phyloP scores from a whole-genome alignment of 257 asterid genomes.

The Datura wrightii region DNA sequence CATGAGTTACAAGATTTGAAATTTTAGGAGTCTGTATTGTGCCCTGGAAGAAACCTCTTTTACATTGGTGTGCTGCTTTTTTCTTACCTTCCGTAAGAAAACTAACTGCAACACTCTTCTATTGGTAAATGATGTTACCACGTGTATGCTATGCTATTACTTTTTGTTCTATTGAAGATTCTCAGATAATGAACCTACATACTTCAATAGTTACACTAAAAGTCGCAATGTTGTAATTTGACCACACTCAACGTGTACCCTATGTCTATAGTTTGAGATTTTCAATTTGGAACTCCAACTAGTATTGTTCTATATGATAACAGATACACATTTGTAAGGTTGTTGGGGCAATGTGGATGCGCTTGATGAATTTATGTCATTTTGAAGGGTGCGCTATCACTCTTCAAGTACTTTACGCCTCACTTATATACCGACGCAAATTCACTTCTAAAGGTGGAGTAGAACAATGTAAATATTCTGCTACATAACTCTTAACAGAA shows the following conservation, averaged over 20 bases:
- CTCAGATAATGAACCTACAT: not conserved
- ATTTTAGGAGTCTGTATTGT: not conserved
- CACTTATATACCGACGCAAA: not conserved
- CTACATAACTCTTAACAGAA: not conserved
- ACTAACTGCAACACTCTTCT: not conserved
- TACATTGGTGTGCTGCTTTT: not conserved
- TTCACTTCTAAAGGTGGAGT: not conserved
- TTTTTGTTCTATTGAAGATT: slow-evolving; percentile 26
- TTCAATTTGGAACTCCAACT: not conserved
- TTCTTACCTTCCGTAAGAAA: not conserved
- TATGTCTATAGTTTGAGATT: not conserved
- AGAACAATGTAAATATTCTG: not conserved
- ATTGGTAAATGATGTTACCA: not conserved
- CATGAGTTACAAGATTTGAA: slow-evolving; percentile 10
- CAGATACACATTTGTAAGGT: slow-evolving; percentile 5
- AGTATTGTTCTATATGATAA: not conserved
- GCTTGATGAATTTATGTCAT: slow-evolving; percentile 2
- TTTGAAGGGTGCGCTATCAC: not conserved
- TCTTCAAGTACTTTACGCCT: not conserved
- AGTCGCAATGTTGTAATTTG: not conserved
- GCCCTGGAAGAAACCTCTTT: slow-evolving; percentile 7
- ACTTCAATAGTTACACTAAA: not conserved
- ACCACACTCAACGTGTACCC: not conserved
- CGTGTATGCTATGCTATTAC: not conserved
- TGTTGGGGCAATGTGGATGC: not conserved